phyloP scores from a whole-genome alignment of 768 basidiomycete genomes.

The Rhodotorula paludigena region DNA sequence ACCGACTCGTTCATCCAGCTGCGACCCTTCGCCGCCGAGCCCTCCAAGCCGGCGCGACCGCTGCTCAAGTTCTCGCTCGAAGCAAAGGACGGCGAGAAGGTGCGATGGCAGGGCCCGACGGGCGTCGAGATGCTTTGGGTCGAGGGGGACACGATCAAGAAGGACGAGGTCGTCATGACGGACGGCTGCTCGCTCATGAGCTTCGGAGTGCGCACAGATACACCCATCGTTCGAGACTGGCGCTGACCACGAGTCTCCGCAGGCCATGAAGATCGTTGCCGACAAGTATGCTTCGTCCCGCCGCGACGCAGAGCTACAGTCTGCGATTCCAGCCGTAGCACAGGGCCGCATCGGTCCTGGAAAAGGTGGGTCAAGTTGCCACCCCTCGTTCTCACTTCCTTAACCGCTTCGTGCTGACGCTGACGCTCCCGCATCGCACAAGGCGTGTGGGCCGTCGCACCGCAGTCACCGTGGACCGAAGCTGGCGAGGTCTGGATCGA shows the following conservation, averaged over 20 bases:
- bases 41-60: not conserved
- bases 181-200: constrained; percentile 30
- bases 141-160: not conserved
- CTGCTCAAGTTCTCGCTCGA: constrained; percentile 7
- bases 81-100: constrained; percentile 9
- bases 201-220: not conserved
- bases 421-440: not conserved
- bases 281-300: not conserved
- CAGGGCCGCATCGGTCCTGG: constrained; percentile 28
- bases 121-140: not conserved
- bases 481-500: constrained; percentile 22
- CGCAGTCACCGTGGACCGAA: not conserved
- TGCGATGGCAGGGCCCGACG: not conserved
- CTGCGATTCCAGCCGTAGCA: constrained; percentile 2
- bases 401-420: not conserved
- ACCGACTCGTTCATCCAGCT: not conserved
- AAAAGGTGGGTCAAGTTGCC: constrained; percentile 6
- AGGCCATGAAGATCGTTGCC: constrained; percentile 13
- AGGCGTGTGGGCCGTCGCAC: constrained; percentile 30
- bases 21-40: not conserved
- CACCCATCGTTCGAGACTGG: not conserved
- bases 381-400: not conserved
- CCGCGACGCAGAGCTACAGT: not conserved
- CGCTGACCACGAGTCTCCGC: not conserved
- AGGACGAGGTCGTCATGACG: constrained; percentile 25